These are phyloP conservation scores for Arthrobotrys iridis DNA, from an alignment of 2,329 filamentous ascomycete genomes.

Conservation along the genomic window DNA sequence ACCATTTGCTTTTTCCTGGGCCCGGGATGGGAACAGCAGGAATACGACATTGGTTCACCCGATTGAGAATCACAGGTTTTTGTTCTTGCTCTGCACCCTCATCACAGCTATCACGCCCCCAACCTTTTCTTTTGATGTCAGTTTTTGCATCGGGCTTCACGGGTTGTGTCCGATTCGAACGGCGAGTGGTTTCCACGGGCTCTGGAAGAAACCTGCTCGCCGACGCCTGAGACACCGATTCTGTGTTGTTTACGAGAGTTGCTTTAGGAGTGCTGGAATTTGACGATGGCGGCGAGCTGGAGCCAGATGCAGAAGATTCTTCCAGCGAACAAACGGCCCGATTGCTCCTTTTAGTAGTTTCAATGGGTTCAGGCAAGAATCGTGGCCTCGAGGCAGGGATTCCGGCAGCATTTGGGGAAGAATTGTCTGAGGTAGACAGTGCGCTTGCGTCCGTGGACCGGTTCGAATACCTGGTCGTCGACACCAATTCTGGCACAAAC, in stretches of 20 bases:
- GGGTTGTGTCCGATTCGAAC: conserved; percentile 57
- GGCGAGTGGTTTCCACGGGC: conserved; percentile 57
- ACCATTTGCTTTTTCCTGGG: conserved; percentile 54
- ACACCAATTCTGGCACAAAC: conserved; percentile 51
- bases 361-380: conserved; percentile 56
- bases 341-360: conserved; percentile 56
- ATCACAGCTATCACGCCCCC: conserved; percentile 53
- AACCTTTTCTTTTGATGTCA: conserved; percentile 31
- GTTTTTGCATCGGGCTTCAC: conserved; percentile 32
- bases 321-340: conserved; percentile 10
- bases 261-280: conserved; percentile 47
- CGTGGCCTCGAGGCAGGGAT: conserved; percentile 34
- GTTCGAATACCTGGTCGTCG: conserved; percentile 52
- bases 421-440: background rate
- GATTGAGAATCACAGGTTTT: conserved; percentile 45
- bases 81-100: conserved; percentile 17
- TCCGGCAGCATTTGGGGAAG: conserved; percentile 1
- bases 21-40: conserved; percentile 37
- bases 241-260: conserved; percentile 18
- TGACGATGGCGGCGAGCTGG: conserved; percentile 10
- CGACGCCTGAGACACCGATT: conserved; percentile 17
- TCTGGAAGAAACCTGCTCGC: conserved; percentile 54
- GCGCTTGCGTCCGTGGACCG: conserved; percentile 33
- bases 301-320: conserved; percentile 7
- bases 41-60: conserved; percentile 32